A percentile compares a stretch with the other conserved stretches of the same genome.
Conservation (phyloP, 2,329 filamentous ascomycete species). For the Thielaviopsis punctulata region DNA sequence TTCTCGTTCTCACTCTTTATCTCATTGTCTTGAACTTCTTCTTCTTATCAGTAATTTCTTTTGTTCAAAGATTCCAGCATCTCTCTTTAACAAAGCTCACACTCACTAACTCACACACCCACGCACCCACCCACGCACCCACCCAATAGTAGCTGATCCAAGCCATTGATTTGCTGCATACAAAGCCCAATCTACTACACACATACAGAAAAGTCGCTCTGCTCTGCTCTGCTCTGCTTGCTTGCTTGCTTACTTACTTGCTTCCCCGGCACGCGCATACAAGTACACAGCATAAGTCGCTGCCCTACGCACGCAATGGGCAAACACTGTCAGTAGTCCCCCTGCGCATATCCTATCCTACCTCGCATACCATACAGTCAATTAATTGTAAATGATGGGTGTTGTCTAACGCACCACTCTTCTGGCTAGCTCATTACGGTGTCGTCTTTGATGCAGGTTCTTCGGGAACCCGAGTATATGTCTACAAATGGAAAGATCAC, state of each 20-base stretch:
- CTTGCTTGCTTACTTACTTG: too few species aligned
- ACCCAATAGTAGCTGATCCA: too few species aligned
- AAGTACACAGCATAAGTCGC: not conserved
- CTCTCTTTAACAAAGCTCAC: too few species aligned
- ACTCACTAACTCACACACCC: too few species aligned
- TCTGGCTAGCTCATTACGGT: conserved; percentile 50
- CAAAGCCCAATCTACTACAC: not conserved
- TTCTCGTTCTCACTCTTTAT: too few species aligned
- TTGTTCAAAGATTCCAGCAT: too few species aligned
- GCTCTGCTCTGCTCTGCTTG: too few species aligned
- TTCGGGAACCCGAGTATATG: conserved; percentile 84
- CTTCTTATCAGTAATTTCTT: not conserved
- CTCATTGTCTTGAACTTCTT: too few species aligned
- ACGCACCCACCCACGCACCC: too few species aligned
- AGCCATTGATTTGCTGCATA: not conserved
- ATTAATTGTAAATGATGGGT: not conserved
- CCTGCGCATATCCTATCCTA: not conserved
- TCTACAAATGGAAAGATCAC: conserved; percentile 84
- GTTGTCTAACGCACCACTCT: not conserved
- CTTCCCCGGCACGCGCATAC: too few species aligned
- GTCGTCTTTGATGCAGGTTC: conserved; percentile 96
- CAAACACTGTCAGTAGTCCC: not conserved
- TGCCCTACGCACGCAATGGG: not conserved
- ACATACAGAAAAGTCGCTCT: too few species aligned
- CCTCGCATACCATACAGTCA: too few species aligned